Evolutionary conservation across 1,139 yeast genomes (phyloP).

Genomic region (Magnusiomyces sp.): DNA sequence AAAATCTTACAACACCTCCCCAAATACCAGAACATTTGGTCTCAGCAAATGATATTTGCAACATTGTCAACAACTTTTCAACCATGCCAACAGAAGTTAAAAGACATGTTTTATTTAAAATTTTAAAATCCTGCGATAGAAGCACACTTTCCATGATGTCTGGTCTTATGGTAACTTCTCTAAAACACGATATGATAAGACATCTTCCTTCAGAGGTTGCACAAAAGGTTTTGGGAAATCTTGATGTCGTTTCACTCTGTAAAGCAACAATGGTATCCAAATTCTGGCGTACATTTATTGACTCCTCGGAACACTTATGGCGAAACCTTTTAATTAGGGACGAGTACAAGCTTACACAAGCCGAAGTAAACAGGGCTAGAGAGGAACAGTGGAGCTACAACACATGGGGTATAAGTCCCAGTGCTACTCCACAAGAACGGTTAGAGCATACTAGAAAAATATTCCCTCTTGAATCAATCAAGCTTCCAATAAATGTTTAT

Average conservation of each 20-base stretch:
- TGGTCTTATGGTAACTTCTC: conserved; percentile 47
- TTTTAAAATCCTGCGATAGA: conserved; percentile 60
- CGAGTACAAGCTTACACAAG: conserved; percentile 19
- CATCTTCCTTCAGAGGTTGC: conserved; percentile 73
- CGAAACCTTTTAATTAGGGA: conserved; percentile 30
- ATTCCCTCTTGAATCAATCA: background rate
- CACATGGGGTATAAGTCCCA: conserved; percentile 24
- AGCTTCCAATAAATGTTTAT: conserved; percentile 30
- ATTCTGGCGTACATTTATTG: conserved; percentile 59
- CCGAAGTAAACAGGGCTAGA: conserved; percentile 27
- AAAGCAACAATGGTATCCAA: conserved; percentile 58
- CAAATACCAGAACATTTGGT: background rate
- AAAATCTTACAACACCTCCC: conserved; percentile 2
- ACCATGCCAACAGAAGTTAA: conserved; percentile 30
- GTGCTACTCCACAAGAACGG: conserved; percentile 7
- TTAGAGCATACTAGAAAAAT: conserved; percentile 6
- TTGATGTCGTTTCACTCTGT: conserved; percentile 59
- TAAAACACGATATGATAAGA: conserved; percentile 65
- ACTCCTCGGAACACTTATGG: conserved; percentile 43
- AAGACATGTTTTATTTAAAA: conserved; percentile 42
- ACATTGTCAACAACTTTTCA: conserved; percentile 29
- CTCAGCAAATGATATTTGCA: conserved; percentile 19
- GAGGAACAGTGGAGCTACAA: conserved; percentile 31
- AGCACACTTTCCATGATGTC: conserved; percentile 61
- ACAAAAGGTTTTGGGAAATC: conserved; percentile 52